These are phyloP conservation scores for Myxozyma neglecta DNA, from an alignment of 805 yeast genomes.

Conservation along the genomic window DNA sequence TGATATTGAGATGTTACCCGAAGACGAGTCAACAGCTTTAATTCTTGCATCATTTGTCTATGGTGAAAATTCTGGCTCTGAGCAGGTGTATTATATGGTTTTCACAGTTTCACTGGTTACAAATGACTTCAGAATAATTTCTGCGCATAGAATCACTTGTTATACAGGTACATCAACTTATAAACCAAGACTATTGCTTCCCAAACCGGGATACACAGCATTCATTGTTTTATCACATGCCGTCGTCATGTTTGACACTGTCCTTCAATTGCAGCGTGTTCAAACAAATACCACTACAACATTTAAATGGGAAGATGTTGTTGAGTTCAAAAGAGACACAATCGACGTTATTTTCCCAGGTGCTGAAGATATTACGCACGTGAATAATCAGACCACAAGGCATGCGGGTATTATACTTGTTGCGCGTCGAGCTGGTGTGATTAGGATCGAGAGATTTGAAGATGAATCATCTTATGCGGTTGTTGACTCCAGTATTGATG, in stretches of 20 bases:
- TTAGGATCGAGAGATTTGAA: constrained; percentile 55
- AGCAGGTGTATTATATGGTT: constrained; percentile 47
- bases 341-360: constrained; percentile 62
- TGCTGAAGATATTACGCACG: constrained; percentile 44
- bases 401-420: constrained; percentile 52
- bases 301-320: constrained; percentile 78
- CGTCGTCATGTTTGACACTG: constrained; percentile 64
- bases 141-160: constrained; percentile 65
- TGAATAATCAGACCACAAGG: constrained; percentile 34
- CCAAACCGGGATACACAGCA: constrained; percentile 59
- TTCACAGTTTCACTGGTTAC: constrained; percentile 55
- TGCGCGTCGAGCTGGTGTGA: constrained; percentile 59
- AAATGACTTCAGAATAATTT: constrained; percentile 55
- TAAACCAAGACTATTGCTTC: constrained; percentile 55
- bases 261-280: constrained; percentile 41
- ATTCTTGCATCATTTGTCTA: constrained; percentile 50
- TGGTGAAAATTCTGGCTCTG: constrained; percentile 35
- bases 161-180: constrained; percentile 41
- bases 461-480: constrained; percentile 18
- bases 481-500: constrained; percentile 34
- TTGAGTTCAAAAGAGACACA: constrained; percentile 53
- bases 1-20: constrained; percentile 58
- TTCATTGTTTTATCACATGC: constrained; percentile 61
- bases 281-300: constrained; percentile 40
- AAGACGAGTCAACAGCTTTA: constrained; percentile 47